These are phyloP conservation scores for Amauroascus niger DNA, from an alignment of 2,329 filamentous ascomycete species.

Conservation along the genomic window DNA sequence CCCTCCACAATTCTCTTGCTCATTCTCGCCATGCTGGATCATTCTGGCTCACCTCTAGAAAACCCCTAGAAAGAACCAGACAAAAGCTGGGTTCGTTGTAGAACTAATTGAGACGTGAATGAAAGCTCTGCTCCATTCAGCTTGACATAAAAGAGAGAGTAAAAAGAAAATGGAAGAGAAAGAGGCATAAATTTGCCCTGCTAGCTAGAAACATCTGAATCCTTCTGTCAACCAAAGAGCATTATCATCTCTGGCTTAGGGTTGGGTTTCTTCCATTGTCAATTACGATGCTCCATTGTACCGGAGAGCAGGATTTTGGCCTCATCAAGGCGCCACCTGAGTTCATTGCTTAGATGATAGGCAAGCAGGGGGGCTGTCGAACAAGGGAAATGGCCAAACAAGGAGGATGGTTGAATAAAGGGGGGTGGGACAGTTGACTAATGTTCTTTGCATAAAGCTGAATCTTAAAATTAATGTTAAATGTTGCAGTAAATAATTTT, in stretches of 20 bases:
- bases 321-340: no score
- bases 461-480: no score
- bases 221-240: neutral
- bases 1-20: no score
- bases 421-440: no score
- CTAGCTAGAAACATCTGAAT: neutral
- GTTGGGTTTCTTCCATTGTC: conserved; percentile 1
- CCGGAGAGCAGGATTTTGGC: neutral
- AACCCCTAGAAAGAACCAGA: neutral
- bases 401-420: no score
- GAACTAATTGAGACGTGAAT: neutral
- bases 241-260: neutral
- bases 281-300: conserved; percentile 2
- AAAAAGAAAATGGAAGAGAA: neutral
- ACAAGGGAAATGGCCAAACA: no score
- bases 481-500: no score
- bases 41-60: neutral
- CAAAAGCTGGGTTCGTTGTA: neutral
- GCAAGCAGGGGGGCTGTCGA: no score
- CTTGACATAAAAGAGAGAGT: neutral
- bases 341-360: no score
- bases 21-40: no score
- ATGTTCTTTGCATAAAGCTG: no score
- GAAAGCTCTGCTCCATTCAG: conserved; percentile 1
- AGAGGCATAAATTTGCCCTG: neutral